A percentile compares a stretch with the other conserved stretches of the same genome.
Conservation (phyloP, 768 basidiomycete species). For the Suillus hirtellus region DNA sequence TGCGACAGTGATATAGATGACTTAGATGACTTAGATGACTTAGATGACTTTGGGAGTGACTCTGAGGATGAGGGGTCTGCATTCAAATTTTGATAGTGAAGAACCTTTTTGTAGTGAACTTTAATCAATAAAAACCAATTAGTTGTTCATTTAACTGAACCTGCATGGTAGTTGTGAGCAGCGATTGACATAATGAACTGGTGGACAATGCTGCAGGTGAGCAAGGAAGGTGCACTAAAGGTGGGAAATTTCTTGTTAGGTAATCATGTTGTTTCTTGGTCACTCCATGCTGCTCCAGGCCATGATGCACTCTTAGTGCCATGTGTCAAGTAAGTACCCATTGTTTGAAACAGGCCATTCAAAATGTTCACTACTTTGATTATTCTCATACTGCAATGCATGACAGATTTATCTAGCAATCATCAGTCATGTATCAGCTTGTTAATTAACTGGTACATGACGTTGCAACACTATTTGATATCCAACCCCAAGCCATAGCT, state of each 20-base stretch:
- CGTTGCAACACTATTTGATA: too few species aligned
- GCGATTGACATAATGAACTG: conserved; percentile 13
- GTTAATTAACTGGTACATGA: background rate
- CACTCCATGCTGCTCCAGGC: too few species aligned
- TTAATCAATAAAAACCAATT: conserved; percentile 36
- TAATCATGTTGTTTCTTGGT: conserved; percentile 23
- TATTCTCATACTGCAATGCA: too few species aligned
- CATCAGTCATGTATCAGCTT: too few species aligned
- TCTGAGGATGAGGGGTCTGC: background rate
- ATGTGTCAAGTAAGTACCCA: too few species aligned
- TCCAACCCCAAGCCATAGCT: background rate
- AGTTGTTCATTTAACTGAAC: conserved; percentile 70
- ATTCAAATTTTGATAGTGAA: background rate
- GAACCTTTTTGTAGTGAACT: too few species aligned
- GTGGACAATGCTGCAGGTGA: conserved; percentile 19
- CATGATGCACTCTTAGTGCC: too few species aligned
- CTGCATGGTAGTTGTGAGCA: conserved; percentile 42
- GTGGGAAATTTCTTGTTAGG: conserved; percentile 35
- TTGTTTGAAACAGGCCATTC: too few species aligned
- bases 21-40: background rate
- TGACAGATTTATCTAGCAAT: too few species aligned
- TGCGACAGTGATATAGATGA: background rate
- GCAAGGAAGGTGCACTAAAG: conserved; percentile 23
- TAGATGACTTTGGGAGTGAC: background rate
- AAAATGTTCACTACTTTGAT: too few species aligned